Conservation (phyloP, 164 flowering plant species). For the Liriodendron chinense region DNA sequence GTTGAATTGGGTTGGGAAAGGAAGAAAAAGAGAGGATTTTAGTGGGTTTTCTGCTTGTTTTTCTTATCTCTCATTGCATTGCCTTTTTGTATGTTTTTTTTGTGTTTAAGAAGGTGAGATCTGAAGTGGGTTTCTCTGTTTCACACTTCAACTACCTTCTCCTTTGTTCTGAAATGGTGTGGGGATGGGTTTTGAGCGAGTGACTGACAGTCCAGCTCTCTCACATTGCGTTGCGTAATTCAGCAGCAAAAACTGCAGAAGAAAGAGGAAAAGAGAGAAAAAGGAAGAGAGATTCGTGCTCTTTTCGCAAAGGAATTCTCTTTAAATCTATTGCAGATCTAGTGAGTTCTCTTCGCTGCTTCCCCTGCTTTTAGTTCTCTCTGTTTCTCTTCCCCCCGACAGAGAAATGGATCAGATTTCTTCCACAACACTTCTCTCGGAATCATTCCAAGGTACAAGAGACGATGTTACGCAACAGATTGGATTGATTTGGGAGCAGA, state of each 20-base stretch:
- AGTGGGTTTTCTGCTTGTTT: not conserved
- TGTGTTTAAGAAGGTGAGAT: constrained; percentile 13
- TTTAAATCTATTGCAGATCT: constrained; percentile 29
- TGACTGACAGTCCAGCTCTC: constrained; percentile 35
- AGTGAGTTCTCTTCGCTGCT: constrained; percentile 2
- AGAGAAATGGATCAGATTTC: constrained; percentile 44
- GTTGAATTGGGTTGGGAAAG: not conserved
- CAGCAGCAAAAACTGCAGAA: constrained; percentile 26
- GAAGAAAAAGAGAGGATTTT: too few species aligned
- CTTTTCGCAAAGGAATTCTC: constrained; percentile 15
- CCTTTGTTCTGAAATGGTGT: not conserved
- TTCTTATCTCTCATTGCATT: not conserved
- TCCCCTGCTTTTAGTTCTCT: not conserved
- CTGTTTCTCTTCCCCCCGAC: constrained; percentile 3
- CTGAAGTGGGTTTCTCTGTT: constrained; percentile 17
- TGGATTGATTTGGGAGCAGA: constrained; percentile 56
- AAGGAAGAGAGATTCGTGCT: constrained; percentile 27
- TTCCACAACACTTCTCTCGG: constrained; percentile 41
- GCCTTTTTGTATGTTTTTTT: not conserved
- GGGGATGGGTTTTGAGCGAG: constrained; percentile 15
- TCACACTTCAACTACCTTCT: not conserved
- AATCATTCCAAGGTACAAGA: constrained; percentile 41
- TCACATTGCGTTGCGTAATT: constrained; percentile 31
- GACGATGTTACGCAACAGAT: constrained; percentile 56
- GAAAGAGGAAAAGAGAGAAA: constrained; percentile 10